phyloP scores from a whole-genome alignment of 768 basidiomycete species.

The Suillus hirtellus region DNA sequence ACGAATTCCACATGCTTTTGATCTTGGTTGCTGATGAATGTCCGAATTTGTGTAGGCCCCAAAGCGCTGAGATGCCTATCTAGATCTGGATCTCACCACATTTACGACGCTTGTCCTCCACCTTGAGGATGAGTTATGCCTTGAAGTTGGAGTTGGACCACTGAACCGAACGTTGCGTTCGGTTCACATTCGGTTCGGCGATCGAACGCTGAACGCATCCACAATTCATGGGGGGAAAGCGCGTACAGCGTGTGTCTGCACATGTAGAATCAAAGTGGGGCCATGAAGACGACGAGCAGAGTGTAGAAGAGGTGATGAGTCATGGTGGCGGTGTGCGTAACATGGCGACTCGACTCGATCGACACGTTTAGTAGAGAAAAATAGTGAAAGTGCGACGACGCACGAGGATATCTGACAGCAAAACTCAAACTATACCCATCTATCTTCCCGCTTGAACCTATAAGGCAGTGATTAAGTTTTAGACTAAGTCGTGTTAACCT shows the following conservation, averaged over 20 bases:
- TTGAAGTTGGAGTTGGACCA: background rate
- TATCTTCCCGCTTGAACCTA: background rate
- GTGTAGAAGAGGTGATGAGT: too few species aligned
- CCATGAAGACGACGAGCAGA: too few species aligned
- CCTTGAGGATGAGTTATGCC: background rate
- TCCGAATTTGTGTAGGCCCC: background rate
- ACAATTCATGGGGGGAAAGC: background rate
- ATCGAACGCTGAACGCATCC: background rate
- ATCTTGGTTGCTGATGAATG: background rate
- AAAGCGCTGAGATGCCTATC: background rate
- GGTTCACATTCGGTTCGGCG: background rate
- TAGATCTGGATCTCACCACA: background rate
- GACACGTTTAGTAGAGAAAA: background rate
- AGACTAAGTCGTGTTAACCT: background rate
- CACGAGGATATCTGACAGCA: background rate
- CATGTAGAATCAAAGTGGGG: background rate
- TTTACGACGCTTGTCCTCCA: background rate
- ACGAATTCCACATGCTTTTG: background rate
- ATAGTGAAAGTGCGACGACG: background rate
- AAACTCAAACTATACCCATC: background rate
- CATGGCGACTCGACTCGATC: background rate
- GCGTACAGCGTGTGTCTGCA: background rate
- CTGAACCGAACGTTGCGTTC: background rate
- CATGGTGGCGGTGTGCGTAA: background rate
- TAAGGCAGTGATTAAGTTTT: background rate